Evolutionary conservation across 2,329 filamentous ascomycete species (phyloP), one percentile per base, ranked within the genome.

Genomic region (Clonostachys rhizophaga): DNA sequence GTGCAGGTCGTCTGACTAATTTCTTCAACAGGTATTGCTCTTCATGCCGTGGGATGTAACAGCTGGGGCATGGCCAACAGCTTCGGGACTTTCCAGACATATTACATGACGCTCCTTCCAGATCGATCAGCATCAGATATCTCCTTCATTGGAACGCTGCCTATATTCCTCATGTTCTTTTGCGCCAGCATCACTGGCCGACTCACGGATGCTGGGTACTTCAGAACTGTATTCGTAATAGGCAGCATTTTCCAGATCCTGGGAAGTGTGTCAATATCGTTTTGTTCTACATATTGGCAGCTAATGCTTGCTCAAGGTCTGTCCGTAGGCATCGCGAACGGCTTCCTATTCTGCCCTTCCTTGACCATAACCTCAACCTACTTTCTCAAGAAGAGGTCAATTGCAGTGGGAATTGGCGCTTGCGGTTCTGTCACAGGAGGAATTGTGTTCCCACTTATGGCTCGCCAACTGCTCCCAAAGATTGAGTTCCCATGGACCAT

Each of bases 391-490:
- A 73, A 69, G 49, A 70, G 78, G 47, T 73, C 71, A 0, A 59
- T 85, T 7, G 80, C 78, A 3, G 74, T 84, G 39, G 81, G 80
- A 2, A 59, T 84, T 6, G 75, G 78, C 2, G 77, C 79, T 3
- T 75, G 72, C 4, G 82, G 81, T 5, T 78, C 72, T 36, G 75
- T 73, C n/a, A 66, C 79, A 5, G 76, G 77, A 5, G 75, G 76
- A 11, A 61, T 81, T 33, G 58, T 79, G 12, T 81, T 78, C 40
- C 54, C 55, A 6, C 48, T 55, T 42, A 59, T 57, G 48, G 52
- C 48, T 6, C 52, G 55, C 20, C 52, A 55, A 13, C 30, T 62
- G 30, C 53, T 58, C 14, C 52, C 55, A 12, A 40, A 52, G n/a
- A 37, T 58, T 35, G 54, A 54, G 6, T 54, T 59, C 18, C 50